Evolutionary conservation across 2,329 filamentous ascomycete genomes (phyloP).

Genomic region (Diaporthe helianthi): DNA sequence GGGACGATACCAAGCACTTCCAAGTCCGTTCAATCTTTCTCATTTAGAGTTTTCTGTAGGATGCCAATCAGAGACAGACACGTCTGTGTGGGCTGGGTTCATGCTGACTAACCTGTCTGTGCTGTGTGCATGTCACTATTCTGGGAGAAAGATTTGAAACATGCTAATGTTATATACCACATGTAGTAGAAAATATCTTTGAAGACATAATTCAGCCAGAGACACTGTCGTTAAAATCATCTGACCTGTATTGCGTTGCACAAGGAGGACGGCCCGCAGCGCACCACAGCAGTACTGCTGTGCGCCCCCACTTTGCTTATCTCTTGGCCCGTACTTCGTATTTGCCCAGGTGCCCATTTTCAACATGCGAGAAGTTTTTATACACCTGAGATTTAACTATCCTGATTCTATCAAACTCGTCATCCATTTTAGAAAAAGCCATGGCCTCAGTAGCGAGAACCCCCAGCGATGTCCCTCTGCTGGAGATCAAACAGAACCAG

Average conservation of each 20-base stretch:
- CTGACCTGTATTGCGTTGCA: too few relatives aligned
- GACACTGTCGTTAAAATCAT: too few relatives aligned
- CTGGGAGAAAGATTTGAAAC: too few relatives aligned
- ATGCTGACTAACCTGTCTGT: not conserved
- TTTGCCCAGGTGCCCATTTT: not conserved
- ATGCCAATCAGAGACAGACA: not conserved
- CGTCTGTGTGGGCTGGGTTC: not conserved
- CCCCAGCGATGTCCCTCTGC: not conserved
- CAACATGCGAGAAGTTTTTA: not conserved
- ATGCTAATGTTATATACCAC: too few relatives aligned
- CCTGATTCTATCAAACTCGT: not conserved
- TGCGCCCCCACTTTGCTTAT: constrained; percentile 19
- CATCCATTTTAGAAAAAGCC: not conserved
- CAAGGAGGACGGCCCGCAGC: too few relatives aligned
- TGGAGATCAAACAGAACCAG: constrained; percentile 15
- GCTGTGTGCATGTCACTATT: not conserved
- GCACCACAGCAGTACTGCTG: too few relatives aligned
- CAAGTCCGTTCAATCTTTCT: not conserved
- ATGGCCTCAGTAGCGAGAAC: constrained; percentile 5
- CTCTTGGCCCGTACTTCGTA: constrained; percentile 10
- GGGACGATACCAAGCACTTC: not conserved
- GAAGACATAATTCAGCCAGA: too few relatives aligned
- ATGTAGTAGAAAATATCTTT: too few relatives aligned
- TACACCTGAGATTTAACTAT: not conserved
- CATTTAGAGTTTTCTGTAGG: not conserved